phyloP scores from a whole-genome alignment of 192 early-diverging fungal species.

The Pilobolus umbonatus region DNA sequence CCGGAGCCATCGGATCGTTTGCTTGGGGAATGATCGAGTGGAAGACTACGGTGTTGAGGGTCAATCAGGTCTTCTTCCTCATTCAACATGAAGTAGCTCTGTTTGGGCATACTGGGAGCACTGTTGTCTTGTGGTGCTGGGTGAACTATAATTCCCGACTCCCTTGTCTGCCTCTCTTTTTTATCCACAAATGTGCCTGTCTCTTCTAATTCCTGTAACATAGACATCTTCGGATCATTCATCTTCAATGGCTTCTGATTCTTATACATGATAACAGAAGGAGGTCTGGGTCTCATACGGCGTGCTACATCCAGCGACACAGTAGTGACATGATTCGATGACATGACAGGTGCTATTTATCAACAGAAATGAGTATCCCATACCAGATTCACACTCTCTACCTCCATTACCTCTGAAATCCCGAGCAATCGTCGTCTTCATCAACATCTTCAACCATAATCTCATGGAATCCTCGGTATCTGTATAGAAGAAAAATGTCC shows the following conservation, averaged over 20 bases:
- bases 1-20: not conserved
- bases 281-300: slow-evolving; percentile 52
- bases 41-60: slow-evolving; percentile 16
- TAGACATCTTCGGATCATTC: slow-evolving; percentile 12
- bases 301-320: slow-evolving; percentile 52
- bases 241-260: slow-evolving; percentile 5
- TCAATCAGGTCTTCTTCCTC: slow-evolving; percentile 27
- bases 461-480: slow-evolving; percentile 47
- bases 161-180: slow-evolving; percentile 23
- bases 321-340: slow-evolving; percentile 54
- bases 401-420: slow-evolving; percentile 36
- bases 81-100: not conserved
- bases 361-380: not conserved
- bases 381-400: not conserved
- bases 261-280: slow-evolving; percentile 39
- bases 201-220: slow-evolving; percentile 30
- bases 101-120: not conserved
- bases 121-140: not conserved
- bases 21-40: not conserved
- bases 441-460: slow-evolving; percentile 54
- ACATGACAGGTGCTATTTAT: slow-evolving; percentile 48
- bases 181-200: not conserved
- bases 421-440: slow-evolving; percentile 59
- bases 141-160: slow-evolving; percentile 15
- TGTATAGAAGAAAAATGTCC: slow-evolving; percentile 57